Evolutionary conservation across 352 stramenopile genomes (phyloP).

Genomic region (Globisporangium spiculum): DNA sequence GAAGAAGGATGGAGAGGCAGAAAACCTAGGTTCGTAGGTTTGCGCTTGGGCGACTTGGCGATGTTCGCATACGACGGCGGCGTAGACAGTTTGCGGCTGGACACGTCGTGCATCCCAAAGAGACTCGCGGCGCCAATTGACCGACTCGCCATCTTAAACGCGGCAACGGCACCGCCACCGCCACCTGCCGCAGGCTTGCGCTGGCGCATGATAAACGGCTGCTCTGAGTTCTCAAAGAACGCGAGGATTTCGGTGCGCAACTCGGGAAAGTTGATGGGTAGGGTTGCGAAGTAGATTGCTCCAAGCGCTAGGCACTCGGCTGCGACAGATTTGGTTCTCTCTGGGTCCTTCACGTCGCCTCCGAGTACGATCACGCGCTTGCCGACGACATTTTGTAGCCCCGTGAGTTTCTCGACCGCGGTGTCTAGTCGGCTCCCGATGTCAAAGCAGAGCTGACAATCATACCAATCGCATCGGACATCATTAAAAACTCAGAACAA

Average conservation of each 20-base stretch:
- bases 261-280: constrained; percentile 57
- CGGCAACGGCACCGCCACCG: constrained; percentile 16
- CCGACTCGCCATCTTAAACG: constrained; percentile 22
- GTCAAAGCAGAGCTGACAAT: constrained; percentile 57
- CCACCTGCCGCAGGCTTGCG: constrained; percentile 24
- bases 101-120: constrained; percentile 34
- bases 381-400: constrained; percentile 35
- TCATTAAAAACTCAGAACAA: neutral
- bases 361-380: constrained; percentile 58
- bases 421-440: constrained; percentile 45
- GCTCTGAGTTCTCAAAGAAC: constrained; percentile 51
- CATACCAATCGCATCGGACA: neutral
- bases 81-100: constrained; percentile 30
- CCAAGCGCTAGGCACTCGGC: constrained; percentile 44
- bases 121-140: constrained; percentile 44
- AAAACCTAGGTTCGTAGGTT: constrained; percentile 18
- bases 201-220: constrained; percentile 57
- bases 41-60: constrained; percentile 24
- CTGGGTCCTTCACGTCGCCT: constrained; percentile 32
- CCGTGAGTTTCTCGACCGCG: constrained; percentile 36
- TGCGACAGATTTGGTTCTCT: constrained; percentile 31
- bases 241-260: constrained; percentile 52
- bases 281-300: constrained; percentile 55
- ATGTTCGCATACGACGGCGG: constrained; percentile 33
- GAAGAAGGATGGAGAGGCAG: too few relatives aligned